These are phyloP conservation scores for Rhodotorula diobovata DNA, from an alignment of 768 basidiomycete genomes.

Conservation along the genomic window DNA sequence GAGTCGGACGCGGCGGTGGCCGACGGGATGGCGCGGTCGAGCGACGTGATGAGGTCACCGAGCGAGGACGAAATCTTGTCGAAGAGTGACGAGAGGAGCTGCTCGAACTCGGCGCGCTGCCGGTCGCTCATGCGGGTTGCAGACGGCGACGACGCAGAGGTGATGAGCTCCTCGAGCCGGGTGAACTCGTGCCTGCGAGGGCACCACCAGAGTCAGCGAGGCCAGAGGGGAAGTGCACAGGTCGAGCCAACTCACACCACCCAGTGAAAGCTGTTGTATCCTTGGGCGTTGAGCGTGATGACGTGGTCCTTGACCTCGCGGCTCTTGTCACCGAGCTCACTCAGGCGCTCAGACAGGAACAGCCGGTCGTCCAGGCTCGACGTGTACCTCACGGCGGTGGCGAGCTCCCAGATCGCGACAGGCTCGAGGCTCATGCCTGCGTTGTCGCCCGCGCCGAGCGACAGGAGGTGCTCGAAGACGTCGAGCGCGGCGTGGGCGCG, in stretches of 20 bases:
- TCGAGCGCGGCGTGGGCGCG: conserved; percentile 41
- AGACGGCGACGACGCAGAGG: background rate
- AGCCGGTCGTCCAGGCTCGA: conserved; percentile 34
- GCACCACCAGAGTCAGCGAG: too few relatives aligned
- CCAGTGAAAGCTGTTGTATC: conserved; percentile 42
- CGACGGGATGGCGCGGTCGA: conserved; percentile 41
- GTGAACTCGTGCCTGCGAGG: conserved; percentile 36
- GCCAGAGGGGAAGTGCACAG: background rate
- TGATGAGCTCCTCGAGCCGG: conserved; percentile 36
- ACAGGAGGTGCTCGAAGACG: conserved; percentile 40
- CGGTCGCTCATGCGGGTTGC: background rate
- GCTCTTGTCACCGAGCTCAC: conserved; percentile 29
- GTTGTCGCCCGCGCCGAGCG: conserved; percentile 24
- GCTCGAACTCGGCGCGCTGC: conserved; percentile 10
- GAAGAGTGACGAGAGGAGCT: conserved; percentile 41
- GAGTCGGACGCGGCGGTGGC: conserved; percentile 38
- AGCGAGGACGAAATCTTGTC: conserved; percentile 34
- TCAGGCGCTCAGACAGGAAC: conserved; percentile 14
- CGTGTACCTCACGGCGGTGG: conserved; percentile 41
- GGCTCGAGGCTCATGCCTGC: conserved; percentile 37
- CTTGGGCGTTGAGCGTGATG: conserved; percentile 38
- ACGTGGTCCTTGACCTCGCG: conserved; percentile 44
- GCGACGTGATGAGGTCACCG: conserved; percentile 35
- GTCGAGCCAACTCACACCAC: conserved; percentile 16
- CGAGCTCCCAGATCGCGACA: conserved; percentile 44